Evolutionary conservation across 306 rosid species (phyloP), one percentile per base, ranked within the genome.

Genomic region (Ormosia semicastrata): DNA sequence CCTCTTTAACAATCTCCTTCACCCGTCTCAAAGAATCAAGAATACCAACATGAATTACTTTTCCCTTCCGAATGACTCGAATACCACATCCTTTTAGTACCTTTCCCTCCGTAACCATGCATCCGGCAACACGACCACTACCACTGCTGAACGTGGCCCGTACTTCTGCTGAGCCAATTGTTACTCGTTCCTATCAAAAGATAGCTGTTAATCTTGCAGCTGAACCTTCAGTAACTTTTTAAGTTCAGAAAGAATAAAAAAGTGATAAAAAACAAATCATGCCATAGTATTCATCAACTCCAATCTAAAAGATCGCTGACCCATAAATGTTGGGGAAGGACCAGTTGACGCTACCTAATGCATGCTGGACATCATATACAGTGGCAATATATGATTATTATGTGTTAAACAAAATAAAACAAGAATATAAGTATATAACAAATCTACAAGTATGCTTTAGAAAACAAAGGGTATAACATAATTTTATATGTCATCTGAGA

Each of bases 101-200:
- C 83, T 95, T 95, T 79, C 99, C 98, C 29, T 92, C 96, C 1
- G 34, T 87, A 41, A 93, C 85, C 98, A 95, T 95, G 86, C 99
- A 95, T 63, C 99, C 99, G 81, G 99, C 99, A 69, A 89, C 97
- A 73, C 91, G 93, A 80, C 97, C 94, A 76, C 99, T 95, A 67
- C 99, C 98, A 64, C 98, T 93, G 87, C 97, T 91, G 87, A 95
- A 95, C 39, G 88, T 72, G 0, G 98, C 99, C 30, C 99, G 90
- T 59, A 95, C 89, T 85, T 88, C 92, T 6, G 94, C 98, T 34
- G 92, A 87, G 59, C 99, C 99, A 87, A 93, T 92, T 66, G 86
- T 8, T 82, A 87, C 54, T 89, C 87, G 94, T 54, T 95, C 98
- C 99, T 95, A 62, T 13, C 9, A 82, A 87, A 81, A 88, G 65